phyloP scores from a whole-genome alignment of 1,139 yeast species.

The Hyphopichia wangnamkhiaoensis region DNA sequence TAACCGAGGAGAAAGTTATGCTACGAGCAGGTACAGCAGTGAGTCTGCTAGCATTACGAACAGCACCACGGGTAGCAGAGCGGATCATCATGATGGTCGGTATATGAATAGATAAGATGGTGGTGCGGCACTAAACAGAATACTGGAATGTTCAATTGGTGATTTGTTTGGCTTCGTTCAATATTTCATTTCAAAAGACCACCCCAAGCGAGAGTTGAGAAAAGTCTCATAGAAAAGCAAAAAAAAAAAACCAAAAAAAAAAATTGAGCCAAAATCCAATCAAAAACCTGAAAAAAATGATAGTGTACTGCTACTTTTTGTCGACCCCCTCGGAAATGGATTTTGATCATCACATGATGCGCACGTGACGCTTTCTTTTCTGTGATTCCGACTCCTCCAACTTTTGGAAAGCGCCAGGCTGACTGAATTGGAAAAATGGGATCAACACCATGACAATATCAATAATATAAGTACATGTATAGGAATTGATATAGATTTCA shows the following conservation, averaged over 20 bases:
- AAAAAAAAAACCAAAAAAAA: neutral
- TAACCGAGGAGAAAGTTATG: neutral
- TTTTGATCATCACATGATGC: neutral
- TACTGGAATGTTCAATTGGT: too few relatives aligned
- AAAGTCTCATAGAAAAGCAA: neutral
- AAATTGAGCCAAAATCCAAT: neutral
- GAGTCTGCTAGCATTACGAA: conserved; percentile 9
- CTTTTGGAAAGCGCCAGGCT: too few relatives aligned
- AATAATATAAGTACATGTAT: too few relatives aligned
- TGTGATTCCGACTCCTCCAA: too few relatives aligned
- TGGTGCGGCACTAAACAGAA: too few relatives aligned
- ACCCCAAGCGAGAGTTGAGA: too few relatives aligned
- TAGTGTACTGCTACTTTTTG: neutral
- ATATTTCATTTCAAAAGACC: too few relatives aligned
- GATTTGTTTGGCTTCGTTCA: too few relatives aligned
- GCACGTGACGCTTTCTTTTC: too few relatives aligned
- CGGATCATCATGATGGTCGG: conserved; percentile 7
- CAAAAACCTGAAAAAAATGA: neutral
- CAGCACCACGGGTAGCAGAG: conserved; percentile 7
- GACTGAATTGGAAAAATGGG: too few relatives aligned
- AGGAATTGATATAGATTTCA: too few relatives aligned
- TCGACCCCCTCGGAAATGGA: neutral
- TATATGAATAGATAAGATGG: neutral
- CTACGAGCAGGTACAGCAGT: conserved; percentile 10
- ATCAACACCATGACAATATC: too few relatives aligned